Percentiles rank a stretch among this genome's conserved stretches.
Evolutionary conservation across 176 grass and related monocot species (phyloP).

Genomic region (Oryza meridionalis): DNA sequence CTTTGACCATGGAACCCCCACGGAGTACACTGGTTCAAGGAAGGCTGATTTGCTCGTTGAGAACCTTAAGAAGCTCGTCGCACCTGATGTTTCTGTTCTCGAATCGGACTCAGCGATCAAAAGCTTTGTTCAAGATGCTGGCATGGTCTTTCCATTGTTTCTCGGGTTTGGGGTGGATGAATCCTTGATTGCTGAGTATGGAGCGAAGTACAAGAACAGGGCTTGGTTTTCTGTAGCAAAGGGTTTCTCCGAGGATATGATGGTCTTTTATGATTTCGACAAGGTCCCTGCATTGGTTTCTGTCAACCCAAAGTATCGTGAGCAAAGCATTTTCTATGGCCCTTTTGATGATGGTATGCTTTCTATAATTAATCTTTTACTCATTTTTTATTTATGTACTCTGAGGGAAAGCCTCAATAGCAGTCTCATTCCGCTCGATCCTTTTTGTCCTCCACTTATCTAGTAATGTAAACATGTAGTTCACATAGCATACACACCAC

Average conservation of each 20-base stretch:
- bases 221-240: constrained; percentile 88
- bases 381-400: background rate
- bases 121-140: constrained; percentile 66
- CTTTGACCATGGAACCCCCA: constrained; percentile 76
- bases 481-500: background rate
- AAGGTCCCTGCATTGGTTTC: constrained; percentile 83
- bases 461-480: constrained; percentile 20
- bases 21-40: constrained; percentile 81
- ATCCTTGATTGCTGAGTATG: constrained; percentile 53
- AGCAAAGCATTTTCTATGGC: constrained; percentile 78
- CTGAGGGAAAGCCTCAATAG: background rate
- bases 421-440: background rate
- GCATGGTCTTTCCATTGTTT: constrained; percentile 68
- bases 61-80: constrained; percentile 77
- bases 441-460: constrained; percentile 6
- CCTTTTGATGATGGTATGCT: constrained; percentile 91
- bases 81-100: constrained; percentile 71
- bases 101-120: constrained; percentile 61
- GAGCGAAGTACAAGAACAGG: constrained; percentile 76
- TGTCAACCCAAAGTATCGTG: constrained; percentile 73
- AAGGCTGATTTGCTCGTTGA: constrained; percentile 72
- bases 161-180: constrained; percentile 82
- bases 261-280: constrained; percentile 80
- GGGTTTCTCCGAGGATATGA: constrained; percentile 82
- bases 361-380: background rate